Conservation (phyloP, 805 yeast genomes). For the Jamesozyma hellenica region DNA sequence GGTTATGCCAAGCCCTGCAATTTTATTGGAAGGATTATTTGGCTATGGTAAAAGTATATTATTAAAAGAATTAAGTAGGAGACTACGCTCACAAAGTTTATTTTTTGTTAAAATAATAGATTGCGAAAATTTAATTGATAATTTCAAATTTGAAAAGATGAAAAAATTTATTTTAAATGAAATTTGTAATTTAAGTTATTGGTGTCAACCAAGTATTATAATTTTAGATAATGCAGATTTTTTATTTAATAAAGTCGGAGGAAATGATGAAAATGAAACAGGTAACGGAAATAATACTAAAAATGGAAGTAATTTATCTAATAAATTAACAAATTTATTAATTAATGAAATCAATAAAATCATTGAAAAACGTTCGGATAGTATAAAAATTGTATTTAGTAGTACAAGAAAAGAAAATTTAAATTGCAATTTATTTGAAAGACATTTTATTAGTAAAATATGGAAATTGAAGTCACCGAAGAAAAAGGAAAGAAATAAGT, state of each 20-base stretch:
- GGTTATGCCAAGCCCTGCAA: slow-evolving; percentile 32
- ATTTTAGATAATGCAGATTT: slow-evolving; percentile 72
- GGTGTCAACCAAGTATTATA: slow-evolving; percentile 71
- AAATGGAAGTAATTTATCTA: slow-evolving; percentile 31
- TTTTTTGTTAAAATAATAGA: slow-evolving; percentile 38
- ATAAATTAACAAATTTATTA: slow-evolving; percentile 57
- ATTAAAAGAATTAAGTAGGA: slow-evolving; percentile 32
- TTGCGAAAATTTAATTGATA: slow-evolving; percentile 39
- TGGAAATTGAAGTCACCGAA: slow-evolving; percentile 58
- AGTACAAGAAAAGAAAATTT: slow-evolving; percentile 55
- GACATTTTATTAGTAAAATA: slow-evolving; percentile 60
- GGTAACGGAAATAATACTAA: slow-evolving; percentile 40
- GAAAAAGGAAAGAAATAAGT: slow-evolving; percentile 44
- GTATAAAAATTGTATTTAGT: slow-evolving; percentile 51
- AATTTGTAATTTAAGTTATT: slow-evolving; percentile 37
- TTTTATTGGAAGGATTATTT: slow-evolving; percentile 58
- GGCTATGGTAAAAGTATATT: slow-evolving; percentile 76
- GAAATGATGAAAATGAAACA: slow-evolving; percentile 24
- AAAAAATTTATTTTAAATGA: slow-evolving; percentile 36
- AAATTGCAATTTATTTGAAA: slow-evolving; percentile 49
- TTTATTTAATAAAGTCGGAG: slow-evolving; percentile 37
- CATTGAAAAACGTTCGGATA: slow-evolving; percentile 24
- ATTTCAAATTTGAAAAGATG: slow-evolving; percentile 29
- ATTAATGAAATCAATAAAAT: slow-evolving; percentile 37
- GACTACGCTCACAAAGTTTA: slow-evolving; percentile 12